phyloP scores from a whole-genome alignment of 495 filamentous ascomycete species.

The Penicillium ochrochloron region DNA sequence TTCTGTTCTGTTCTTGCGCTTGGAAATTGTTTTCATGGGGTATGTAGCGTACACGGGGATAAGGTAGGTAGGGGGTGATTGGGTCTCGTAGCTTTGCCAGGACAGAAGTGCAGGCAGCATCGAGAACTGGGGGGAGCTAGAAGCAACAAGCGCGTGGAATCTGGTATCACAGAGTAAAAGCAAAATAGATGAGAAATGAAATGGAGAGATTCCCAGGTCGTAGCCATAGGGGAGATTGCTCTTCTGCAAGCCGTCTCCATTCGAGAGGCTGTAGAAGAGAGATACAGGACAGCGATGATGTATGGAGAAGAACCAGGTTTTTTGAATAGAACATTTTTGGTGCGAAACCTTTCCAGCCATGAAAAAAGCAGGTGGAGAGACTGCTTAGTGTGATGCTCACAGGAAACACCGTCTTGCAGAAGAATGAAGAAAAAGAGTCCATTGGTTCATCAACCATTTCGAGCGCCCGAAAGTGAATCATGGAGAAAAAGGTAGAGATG shows the following conservation, averaged over 20 bases:
- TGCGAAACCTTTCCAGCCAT: neutral
- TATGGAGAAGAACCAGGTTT: slow-evolving; percentile 3
- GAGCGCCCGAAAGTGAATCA: slow-evolving; percentile 18
- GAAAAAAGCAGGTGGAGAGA: neutral
- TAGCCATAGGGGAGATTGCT: slow-evolving; percentile 25
- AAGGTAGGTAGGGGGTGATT: slow-evolving; percentile 20
- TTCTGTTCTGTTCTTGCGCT: neutral
- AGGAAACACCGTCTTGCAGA: neutral
- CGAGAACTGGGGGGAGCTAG: slow-evolving; percentile 4
- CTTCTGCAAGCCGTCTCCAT: slow-evolving; percentile 21
- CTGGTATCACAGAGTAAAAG: slow-evolving; percentile 40
- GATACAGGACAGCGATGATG: slow-evolving; percentile 13
- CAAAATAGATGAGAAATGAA: slow-evolving; percentile 20
- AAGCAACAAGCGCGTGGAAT: slow-evolving; percentile 32
- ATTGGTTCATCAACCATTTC: slow-evolving; percentile 24
- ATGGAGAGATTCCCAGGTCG: slow-evolving; percentile 18
- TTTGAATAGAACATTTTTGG: slow-evolving; percentile 15
- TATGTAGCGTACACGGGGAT: slow-evolving; percentile 33
- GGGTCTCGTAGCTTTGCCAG: neutral
- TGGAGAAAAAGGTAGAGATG: slow-evolving; percentile 16
- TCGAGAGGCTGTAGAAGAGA: neutral
- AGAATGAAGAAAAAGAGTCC: slow-evolving; percentile 13
- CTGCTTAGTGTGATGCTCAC: neutral
- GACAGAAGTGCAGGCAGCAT: neutral
- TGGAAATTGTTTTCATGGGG: slow-evolving; percentile 1